Evolutionary conservation across 2,329 filamentous ascomycete genomes (phyloP).

Genomic region (Onygena corvina): DNA sequence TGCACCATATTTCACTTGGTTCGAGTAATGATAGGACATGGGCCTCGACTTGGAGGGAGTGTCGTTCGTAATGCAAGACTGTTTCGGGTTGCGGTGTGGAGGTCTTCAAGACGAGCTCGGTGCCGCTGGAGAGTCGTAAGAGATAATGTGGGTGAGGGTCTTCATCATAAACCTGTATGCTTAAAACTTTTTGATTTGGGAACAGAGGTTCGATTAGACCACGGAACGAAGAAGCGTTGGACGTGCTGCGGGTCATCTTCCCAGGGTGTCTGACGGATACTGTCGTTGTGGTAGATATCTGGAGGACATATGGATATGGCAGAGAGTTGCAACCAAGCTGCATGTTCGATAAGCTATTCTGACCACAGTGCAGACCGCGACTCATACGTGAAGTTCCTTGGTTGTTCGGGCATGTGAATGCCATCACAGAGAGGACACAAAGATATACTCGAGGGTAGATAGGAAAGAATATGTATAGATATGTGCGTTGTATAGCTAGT

Average conservation of each 20-base stretch:
- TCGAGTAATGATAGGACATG: conserved; percentile 28
- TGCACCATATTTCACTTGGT: conserved; percentile 24
- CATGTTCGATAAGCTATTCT: conserved; percentile 11
- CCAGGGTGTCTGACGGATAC: conserved; percentile 7
- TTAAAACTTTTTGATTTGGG: conserved; percentile 8
- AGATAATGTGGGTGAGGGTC: conserved; percentile 28
- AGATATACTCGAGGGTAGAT: too few species aligned
- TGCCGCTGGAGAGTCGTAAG: conserved; percentile 29
- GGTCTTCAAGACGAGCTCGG: conserved; percentile 28
- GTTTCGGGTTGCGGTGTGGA: conserved; percentile 25
- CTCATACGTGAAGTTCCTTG: background rate
- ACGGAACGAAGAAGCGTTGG: conserved; percentile 10
- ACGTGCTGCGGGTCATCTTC: conserved; percentile 5
- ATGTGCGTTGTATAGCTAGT: background rate
- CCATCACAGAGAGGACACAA: too few species aligned
- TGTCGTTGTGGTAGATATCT: conserved; percentile 9
- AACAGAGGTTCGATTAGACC: conserved; percentile 11
- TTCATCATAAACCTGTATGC: conserved; percentile 8
- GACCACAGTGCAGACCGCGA: conserved; percentile 2
- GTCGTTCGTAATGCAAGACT: conserved; percentile 32
- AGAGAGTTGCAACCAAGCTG: conserved; percentile 9
- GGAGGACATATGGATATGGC: conserved; percentile 9
- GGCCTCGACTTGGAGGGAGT: conserved; percentile 32
- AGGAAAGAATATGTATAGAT: background rate
- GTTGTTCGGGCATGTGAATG: background rate